Evolutionary conservation across 345 rosid species (phyloP), one percentile per base, ranked within the genome.

Genomic region (Capsella bursapastoris): DNA sequence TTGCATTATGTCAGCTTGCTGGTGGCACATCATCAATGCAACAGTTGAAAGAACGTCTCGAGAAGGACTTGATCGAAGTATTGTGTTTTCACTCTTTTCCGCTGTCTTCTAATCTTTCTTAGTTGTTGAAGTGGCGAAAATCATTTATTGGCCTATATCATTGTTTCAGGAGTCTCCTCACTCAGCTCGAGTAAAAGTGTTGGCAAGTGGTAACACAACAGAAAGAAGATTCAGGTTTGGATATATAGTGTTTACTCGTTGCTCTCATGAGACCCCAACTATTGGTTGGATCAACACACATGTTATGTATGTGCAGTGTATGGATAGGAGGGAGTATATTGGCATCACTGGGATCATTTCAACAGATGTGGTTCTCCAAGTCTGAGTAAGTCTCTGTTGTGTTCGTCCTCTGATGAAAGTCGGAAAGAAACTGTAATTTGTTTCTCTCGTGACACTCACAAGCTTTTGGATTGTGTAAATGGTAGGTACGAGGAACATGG

Each of bases 11-110:
- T 9, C 79, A 94, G 98, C 96, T 94, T 79, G 91, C 97, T 77
- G 98, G 98, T 78, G 98, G 98, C 72, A 94, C 98, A 34, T 90
- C 98, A 79, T 91, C 98, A 14, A 94, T 94, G 97, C 98, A 94
- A 82, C 98, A 94, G 76, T 71, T 91, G 83, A 94, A 94, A 87
- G 98, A 94, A 76, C 96, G 97, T 35, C 97, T 94, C 29, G 98
- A 94, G 83, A 94, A 94, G 82, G 98, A 94, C 77, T 84, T 94
- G 87, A 80, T 91, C 7, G 98, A 94, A 93, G 98, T 94, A 77
- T 45, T 52, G 53, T 55, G 49, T 32, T 43, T 56, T 64, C 57
- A 22, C 68, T 65, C 63, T 58, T 43, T n/a, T 15, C 8, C 32
- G 49, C 29, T 40, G 10, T 49, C 57, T 32, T 71, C 7, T 45